phyloP scores from a whole-genome alignment of 345 rosid species.

The Linum tenue region DNA sequence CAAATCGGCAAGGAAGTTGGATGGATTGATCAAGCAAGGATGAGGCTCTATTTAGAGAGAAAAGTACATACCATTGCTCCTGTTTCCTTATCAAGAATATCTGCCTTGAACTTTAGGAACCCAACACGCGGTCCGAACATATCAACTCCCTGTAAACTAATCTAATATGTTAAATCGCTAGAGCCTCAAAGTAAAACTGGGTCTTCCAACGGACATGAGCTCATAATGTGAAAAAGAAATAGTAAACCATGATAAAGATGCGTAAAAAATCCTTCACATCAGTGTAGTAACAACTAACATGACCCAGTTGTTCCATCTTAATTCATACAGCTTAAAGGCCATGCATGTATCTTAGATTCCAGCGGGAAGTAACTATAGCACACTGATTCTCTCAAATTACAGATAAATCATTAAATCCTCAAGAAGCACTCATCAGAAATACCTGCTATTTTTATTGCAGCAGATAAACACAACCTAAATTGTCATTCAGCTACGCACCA shows the following conservation, averaged over 20 bases:
- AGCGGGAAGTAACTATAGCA: background rate
- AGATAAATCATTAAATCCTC: too few relatives aligned
- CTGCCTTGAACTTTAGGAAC: constrained; percentile 82
- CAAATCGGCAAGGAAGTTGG: background rate
- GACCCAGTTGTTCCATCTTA: background rate
- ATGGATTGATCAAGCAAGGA: background rate
- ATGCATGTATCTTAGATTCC: background rate
- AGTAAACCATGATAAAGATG: background rate
- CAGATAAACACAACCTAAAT: background rate
- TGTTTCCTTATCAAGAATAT: constrained; percentile 49
- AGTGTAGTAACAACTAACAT: background rate
- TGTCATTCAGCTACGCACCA: background rate
- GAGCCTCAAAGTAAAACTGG: background rate
- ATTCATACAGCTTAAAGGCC: background rate
- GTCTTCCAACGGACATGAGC: constrained; percentile 5
- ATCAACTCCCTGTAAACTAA: constrained; percentile 62
- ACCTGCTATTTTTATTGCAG: too few relatives aligned
- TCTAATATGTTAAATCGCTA: background rate
- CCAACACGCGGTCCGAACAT: constrained; percentile 78
- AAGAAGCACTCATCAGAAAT: too few relatives aligned
- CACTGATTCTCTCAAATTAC: too few relatives aligned
- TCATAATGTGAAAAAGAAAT: background rate
- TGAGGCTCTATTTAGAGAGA: constrained; percentile 11
- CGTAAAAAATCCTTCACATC: background rate
- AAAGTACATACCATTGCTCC: constrained; percentile 51